Percentiles rank a stretch among this genome's conserved stretches.
phyloP scores from a whole-genome alignment of 805 yeast genomes.

The Nakazawaea ernobii region DNA sequence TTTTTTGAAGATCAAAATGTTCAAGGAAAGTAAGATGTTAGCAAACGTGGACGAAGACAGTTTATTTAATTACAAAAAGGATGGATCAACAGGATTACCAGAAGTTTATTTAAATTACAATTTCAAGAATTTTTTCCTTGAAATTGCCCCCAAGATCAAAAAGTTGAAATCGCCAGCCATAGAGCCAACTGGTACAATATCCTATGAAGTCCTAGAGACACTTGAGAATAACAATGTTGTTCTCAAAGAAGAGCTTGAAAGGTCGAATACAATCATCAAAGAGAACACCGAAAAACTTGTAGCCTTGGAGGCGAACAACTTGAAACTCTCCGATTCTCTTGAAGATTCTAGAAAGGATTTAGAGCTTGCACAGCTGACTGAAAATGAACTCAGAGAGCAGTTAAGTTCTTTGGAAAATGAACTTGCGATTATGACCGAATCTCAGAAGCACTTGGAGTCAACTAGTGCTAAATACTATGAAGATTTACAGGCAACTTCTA shows the following conservation, averaged over 20 bases:
- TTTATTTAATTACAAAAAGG: conserved; percentile 48
- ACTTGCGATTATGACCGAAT: conserved; percentile 30
- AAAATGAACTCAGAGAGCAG: conserved; percentile 27
- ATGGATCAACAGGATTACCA: conserved; percentile 77
- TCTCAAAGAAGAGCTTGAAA: conserved; percentile 14
- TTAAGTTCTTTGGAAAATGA: conserved; percentile 22
- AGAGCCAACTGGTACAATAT: conserved; percentile 64
- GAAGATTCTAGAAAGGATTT: conserved; percentile 22
- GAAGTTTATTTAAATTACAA: conserved; percentile 64
- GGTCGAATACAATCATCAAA: conserved; percentile 16
- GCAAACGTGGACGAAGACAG: conserved; percentile 49
- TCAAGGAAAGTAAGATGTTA: conserved; percentile 54
- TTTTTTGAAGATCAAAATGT: conserved; percentile 63
- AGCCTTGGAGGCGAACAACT: conserved; percentile 23
- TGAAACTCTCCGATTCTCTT: conserved; percentile 21
- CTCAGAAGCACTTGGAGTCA: conserved; percentile 7
- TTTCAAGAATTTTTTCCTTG: conserved; percentile 63
- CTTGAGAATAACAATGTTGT: conserved; percentile 29
- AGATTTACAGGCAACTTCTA: conserved; percentile 15
- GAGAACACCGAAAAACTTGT: conserved; percentile 25
- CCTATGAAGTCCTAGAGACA: conserved; percentile 54
- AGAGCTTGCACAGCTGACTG: conserved; percentile 19
- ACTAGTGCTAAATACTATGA: conserved; percentile 8
- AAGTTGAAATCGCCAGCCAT: conserved; percentile 68
- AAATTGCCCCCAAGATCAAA: conserved; percentile 60